Conservation (phyloP, 1,139 yeast species). For the Candida glucosophila region DNA sequence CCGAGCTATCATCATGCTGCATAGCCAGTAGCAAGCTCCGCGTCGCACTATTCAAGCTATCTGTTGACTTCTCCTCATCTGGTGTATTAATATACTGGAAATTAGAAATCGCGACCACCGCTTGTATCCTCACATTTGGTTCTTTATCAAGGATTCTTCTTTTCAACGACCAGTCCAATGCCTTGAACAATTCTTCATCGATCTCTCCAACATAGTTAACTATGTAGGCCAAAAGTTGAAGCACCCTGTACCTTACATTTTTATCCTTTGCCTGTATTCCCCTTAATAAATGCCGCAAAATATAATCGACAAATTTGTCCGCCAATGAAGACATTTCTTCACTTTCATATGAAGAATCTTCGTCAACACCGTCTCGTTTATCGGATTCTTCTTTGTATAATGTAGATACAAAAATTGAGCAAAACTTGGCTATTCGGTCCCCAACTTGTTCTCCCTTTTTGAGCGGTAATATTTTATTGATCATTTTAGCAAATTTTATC, state of each 20-base stretch:
- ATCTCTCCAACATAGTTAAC: slow-evolving; percentile 71
- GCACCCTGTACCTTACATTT: slow-evolving; percentile 71
- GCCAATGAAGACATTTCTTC: too few relatives aligned
- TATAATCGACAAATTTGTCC: slow-evolving; percentile 56
- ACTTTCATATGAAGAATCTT: slow-evolving; percentile 34
- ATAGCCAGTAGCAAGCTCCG: slow-evolving; percentile 46
- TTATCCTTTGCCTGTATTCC: slow-evolving; percentile 75
- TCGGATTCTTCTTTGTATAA: slow-evolving; percentile 31
- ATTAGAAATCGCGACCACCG: slow-evolving; percentile 70
- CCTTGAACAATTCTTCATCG: slow-evolving; percentile 62
- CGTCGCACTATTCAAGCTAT: slow-evolving; percentile 21
- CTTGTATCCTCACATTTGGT: slow-evolving; percentile 68
- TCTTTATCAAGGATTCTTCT: slow-evolving; percentile 75
- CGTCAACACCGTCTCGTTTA: slow-evolving; percentile 7
- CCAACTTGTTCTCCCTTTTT: slow-evolving; percentile 68
- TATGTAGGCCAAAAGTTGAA: slow-evolving; percentile 68
- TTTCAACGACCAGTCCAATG: slow-evolving; percentile 51
- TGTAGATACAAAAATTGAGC: slow-evolving; percentile 54
- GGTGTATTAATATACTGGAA: slow-evolving; percentile 47
- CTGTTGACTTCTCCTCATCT: slow-evolving; percentile 17
- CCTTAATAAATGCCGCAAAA: slow-evolving; percentile 58
- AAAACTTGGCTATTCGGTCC: slow-evolving; percentile 69
- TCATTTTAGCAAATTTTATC: slow-evolving; percentile 47
- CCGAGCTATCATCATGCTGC: slow-evolving; percentile 77
- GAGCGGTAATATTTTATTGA: slow-evolving; percentile 58